phyloP scores from a whole-genome alignment of 805 yeast genomes.

The Saturnispora sekii region DNA sequence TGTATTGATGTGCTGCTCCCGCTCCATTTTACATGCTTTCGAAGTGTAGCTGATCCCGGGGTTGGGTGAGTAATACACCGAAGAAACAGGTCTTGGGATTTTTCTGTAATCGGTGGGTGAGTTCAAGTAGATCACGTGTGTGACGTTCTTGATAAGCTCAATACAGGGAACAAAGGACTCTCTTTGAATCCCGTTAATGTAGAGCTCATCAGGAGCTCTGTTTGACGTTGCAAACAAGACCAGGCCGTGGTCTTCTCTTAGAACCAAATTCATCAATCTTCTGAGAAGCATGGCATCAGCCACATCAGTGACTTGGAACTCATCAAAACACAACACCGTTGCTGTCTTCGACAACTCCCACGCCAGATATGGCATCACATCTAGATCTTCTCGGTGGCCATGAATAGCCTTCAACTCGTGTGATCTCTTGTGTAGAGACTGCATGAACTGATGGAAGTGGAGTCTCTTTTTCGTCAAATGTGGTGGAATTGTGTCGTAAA shows the following conservation, averaged over 20 bases:
- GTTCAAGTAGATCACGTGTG: conserved; percentile 69
- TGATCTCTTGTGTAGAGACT: conserved; percentile 75
- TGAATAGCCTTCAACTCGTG: conserved; percentile 63
- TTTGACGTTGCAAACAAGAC: conserved; percentile 90
- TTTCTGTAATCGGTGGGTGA: conserved; percentile 94
- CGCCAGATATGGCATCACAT: conserved; percentile 77
- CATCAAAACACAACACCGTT: conserved; percentile 87
- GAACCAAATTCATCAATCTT: conserved; percentile 54
- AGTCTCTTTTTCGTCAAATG: conserved; percentile 71
- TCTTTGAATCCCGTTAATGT: conserved; percentile 90
- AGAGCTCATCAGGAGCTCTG: conserved; percentile 88
- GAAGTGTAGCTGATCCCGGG: conserved; percentile 50
- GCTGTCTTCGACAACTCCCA: conserved; percentile 69
- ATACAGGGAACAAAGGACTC: conserved; percentile 90
- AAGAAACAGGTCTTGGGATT: conserved; percentile 70
- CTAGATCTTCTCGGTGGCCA: conserved; percentile 58
- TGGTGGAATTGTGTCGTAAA: conserved; percentile 72
- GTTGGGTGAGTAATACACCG: conserved; percentile 68
- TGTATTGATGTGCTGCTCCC: conserved; percentile 50
- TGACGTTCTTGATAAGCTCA: conserved; percentile 58
- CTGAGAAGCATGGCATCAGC: conserved; percentile 97
- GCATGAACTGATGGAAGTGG: conserved; percentile 98
- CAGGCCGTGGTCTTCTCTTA: conserved; percentile 71
- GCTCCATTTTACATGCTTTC: conserved; percentile 38
- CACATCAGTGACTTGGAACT: conserved; percentile 95